Conservation (phyloP, 768 basidiomycete genomes). For the Mycena filopes region DNA sequence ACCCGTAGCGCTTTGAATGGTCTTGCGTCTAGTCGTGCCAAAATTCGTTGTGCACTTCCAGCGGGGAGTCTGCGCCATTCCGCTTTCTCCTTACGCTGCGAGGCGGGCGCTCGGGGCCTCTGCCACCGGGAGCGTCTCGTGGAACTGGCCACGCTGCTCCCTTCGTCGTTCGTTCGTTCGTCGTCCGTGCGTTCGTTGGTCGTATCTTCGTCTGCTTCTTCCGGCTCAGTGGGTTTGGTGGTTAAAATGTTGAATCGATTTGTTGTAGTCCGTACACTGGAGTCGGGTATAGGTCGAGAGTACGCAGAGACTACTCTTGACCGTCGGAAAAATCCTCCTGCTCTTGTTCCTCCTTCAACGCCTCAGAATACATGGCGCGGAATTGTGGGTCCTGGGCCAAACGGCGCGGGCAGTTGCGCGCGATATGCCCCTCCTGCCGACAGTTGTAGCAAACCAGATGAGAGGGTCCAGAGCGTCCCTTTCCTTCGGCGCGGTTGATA, state of each 20-base stretch:
- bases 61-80: conserved; percentile 6
- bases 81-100: not conserved
- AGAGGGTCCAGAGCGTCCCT: too few species aligned
- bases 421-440: too few species aligned
- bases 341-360: not conserved
- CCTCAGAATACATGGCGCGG: not conserved
- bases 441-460: too few species aligned
- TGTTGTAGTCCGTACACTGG: not conserved
- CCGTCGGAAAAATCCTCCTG: not conserved
- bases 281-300: not conserved
- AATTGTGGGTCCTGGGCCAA: not conserved
- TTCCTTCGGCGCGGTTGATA: too few species aligned
- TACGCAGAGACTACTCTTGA: not conserved
- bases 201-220: not conserved
- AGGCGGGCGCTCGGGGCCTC: too few species aligned
- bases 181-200: too few species aligned
- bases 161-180: not conserved
- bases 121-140: not conserved
- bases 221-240: not conserved
- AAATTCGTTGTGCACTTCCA: not conserved
- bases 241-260: not conserved
- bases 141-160: not conserved
- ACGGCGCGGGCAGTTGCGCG: not conserved
- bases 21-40: not conserved
- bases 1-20: not conserved